These are phyloP conservation scores for Nematocida sp. DNA, from an alignment of 371 early-diverging fungal species.

Conservation along the genomic window DNA sequence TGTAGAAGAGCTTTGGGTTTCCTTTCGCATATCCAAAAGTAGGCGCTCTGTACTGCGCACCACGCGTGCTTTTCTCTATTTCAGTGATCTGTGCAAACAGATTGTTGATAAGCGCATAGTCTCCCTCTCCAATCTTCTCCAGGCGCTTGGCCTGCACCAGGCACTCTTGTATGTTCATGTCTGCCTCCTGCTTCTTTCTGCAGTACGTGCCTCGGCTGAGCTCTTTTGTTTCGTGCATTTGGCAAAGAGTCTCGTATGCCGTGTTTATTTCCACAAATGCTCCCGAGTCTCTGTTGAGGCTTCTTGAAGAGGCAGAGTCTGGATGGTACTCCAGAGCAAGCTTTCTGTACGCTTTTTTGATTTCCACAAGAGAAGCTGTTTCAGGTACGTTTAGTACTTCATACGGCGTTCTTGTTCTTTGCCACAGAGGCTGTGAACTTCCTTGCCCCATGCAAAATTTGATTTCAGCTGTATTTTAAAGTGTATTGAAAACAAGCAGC, in stretches of 20 bases:
- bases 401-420: constrained; percentile 44
- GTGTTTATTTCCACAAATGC: constrained; percentile 50
- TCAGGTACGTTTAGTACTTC: constrained; percentile 75
- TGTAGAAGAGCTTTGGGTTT: constrained; percentile 32
- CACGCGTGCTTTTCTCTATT: constrained; percentile 37
- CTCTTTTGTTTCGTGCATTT: background rate
- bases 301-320: constrained; percentile 73
- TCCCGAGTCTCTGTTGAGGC: constrained; percentile 74
- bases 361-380: constrained; percentile 72
- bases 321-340: constrained; percentile 83
- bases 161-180: constrained; percentile 25
- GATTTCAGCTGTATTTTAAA: no score
- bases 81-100: constrained; percentile 25
- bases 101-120: constrained; percentile 37
- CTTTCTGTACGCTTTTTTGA: constrained; percentile 91
- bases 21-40: constrained; percentile 51
- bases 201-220: background rate
- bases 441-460: constrained; percentile 36
- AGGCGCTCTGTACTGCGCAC: constrained; percentile 19
- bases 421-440: constrained; percentile 19
- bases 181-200: constrained; percentile 35
- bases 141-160: constrained; percentile 10
- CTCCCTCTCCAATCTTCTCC: constrained; percentile 32
- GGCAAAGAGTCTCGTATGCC: constrained; percentile 47
- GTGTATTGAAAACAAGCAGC: background rate